Percentiles rank a stretch among this genome's conserved stretches.
Conservation (phyloP, 2,329 filamentous ascomycete species). For the Colletotrichum zoysiae region DNA sequence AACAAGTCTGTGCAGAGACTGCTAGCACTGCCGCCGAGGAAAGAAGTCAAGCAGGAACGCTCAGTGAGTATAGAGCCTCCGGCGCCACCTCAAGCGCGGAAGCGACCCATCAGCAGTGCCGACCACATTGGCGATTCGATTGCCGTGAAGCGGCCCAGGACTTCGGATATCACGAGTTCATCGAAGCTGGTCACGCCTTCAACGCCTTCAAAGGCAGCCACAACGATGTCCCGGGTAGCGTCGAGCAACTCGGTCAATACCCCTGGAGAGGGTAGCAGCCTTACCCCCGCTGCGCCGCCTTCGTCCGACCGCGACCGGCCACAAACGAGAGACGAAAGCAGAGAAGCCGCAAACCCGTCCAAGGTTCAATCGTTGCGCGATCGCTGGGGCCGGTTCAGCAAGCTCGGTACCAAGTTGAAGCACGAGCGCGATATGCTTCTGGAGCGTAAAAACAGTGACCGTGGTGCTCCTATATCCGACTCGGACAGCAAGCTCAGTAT, state of each 20-base stretch:
- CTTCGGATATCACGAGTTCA: slow-evolving; percentile 55
- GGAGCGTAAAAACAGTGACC: slow-evolving; percentile 43
- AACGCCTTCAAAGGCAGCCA: slow-evolving; percentile 64
- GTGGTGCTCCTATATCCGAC: slow-evolving; percentile 46
- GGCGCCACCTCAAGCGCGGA: slow-evolving; percentile 56
- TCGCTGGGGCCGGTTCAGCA: slow-evolving; percentile 53
- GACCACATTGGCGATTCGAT: slow-evolving; percentile 53
- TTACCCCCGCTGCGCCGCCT: slow-evolving; percentile 54
- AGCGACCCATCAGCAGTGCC: slow-evolving; percentile 59
- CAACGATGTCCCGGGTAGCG: slow-evolving; percentile 65
- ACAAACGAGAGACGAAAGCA: slow-evolving; percentile 45
- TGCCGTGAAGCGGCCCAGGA: slow-evolving; percentile 58
- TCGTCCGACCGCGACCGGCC: slow-evolving; percentile 52
- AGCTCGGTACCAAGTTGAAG: slow-evolving; percentile 65
- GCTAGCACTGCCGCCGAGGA: slow-evolving; percentile 57
- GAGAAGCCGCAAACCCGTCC: slow-evolving; percentile 46
- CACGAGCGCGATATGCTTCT: slow-evolving; percentile 63
- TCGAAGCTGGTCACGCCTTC: slow-evolving; percentile 56
- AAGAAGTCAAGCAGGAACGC: slow-evolving; percentile 53
- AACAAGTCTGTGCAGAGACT: slow-evolving; percentile 61
- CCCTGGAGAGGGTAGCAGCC: slow-evolving; percentile 59
- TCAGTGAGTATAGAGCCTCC: slow-evolving; percentile 58
- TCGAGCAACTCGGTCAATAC: slow-evolving; percentile 67
- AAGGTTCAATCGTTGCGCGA: slow-evolving; percentile 50
- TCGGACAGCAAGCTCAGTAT: slow-evolving; percentile 56